phyloP scores from a whole-genome alignment of 2,329 filamentous ascomycete species.

The Teratosphaeria destructans region DNA sequence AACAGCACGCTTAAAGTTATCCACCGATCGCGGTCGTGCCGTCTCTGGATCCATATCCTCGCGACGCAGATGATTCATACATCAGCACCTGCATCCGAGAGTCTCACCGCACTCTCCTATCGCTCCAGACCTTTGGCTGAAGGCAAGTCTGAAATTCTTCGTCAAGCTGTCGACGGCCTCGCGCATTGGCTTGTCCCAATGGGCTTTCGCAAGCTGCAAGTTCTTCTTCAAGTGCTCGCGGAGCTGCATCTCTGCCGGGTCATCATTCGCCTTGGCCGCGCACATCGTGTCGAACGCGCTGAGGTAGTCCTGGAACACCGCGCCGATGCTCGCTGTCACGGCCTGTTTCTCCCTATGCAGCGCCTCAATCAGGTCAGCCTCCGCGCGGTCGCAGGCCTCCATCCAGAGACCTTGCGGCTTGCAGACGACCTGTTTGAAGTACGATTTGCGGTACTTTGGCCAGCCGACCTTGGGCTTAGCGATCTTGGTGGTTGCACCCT shows the following conservation, averaged over 20 bases:
- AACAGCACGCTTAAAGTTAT: neutral
- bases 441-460: neutral
- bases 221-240: constrained; percentile 3
- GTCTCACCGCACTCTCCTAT: neutral
- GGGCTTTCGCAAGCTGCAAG: constrained; percentile 1
- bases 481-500: neutral
- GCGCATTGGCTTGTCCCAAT: constrained; percentile 1
- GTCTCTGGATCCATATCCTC: neutral
- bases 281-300: constrained; percentile 7
- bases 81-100: neutral
- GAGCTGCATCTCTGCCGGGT: constrained; percentile 4
- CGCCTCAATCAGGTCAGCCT: neutral
- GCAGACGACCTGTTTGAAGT: neutral
- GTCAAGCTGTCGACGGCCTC: neutral
- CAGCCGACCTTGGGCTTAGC: neutral
- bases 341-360: neutral
- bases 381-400: neutral
- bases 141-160: neutral
- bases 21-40: neutral
- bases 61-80: neutral
- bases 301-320: constrained; percentile 6
- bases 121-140: neutral
- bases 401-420: neutral
- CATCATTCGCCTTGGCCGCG: constrained; percentile 3
- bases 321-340: neutral